Percentiles rank a stretch among this genome's conserved stretches.
These are phyloP conservation scores for Apophysomyces trapeziformis DNA, from an alignment of 371 early-diverging fungal species.

Conservation along the genomic window DNA sequence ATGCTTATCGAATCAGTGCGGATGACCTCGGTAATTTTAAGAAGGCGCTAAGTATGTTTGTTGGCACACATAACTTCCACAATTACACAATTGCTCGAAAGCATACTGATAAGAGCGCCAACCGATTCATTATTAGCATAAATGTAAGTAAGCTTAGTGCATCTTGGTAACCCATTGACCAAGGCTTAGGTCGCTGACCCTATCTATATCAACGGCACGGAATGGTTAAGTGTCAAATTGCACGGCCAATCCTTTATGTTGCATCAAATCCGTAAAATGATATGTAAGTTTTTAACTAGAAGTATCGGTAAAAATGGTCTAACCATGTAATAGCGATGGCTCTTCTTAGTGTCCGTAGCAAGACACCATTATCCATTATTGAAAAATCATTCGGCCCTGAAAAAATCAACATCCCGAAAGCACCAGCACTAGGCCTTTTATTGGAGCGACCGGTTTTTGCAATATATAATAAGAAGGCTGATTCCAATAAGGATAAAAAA, in stretches of 20 bases:
- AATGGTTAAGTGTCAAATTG: constrained; percentile 94
- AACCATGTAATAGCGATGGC: constrained; percentile 60
- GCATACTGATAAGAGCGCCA: constrained; percentile 77
- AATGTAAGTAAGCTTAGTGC: constrained; percentile 41
- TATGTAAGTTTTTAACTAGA: constrained; percentile 58
- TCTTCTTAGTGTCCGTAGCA: constrained; percentile 76
- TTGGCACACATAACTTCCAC: constrained; percentile 95
- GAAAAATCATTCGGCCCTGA: constrained; percentile 64
- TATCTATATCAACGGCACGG: constrained; percentile 73
- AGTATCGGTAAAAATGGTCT: background rate
- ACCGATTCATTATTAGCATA: constrained; percentile 84
- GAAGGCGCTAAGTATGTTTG: constrained; percentile 71
- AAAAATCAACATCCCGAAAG: constrained; percentile 96
- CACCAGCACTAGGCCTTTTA: constrained; percentile 94
- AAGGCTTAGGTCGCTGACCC: constrained; percentile 68
- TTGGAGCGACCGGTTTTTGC: constrained; percentile 81
- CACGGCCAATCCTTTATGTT: constrained; percentile 99
- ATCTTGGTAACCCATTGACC: background rate
- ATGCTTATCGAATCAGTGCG: constrained; percentile 65
- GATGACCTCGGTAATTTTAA: constrained; percentile 70
- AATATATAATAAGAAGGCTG: constrained; percentile 62
- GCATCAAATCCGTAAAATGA: constrained; percentile 99
- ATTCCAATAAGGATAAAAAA: constrained; percentile 9
- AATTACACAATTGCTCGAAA: constrained; percentile 93
- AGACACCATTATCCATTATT: constrained; percentile 74